Evolutionary conservation across 2,329 filamentous ascomycete genomes (phyloP), one percentile per base, ranked within the genome.

Genomic region (Metarhizium anisopliae): DNA sequence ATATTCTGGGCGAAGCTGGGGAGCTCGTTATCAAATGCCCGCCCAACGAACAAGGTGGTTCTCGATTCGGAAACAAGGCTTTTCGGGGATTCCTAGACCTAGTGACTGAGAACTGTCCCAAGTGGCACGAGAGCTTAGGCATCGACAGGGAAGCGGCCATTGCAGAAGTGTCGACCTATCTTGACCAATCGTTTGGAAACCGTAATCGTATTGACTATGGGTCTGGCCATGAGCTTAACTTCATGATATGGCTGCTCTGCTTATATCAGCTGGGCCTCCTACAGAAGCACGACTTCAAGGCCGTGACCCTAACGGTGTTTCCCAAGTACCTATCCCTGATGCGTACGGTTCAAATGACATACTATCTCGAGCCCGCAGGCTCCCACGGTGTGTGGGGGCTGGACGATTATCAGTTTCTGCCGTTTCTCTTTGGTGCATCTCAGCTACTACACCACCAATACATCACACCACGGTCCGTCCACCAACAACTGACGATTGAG

Each of bases 321-420:
- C 78, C 83, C 36, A 83, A 84, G 53, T 99, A 99, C 68, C 82
- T 99, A 50, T 73, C 77, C 52, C 78, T 97, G 55, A 96, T 97
- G 91, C 90, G 92, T 54, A 78, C 81, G 29, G 81, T 97, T 16
- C 94, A 99, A 70, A 85, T 84, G 60, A 90, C 90, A 3, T 99
- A 99, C 73, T 99, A 99, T 67, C 85, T 99, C 52, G 94, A 99
- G 67, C 94, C 94, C 2, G 94, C 94, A 0, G 94, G 94, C 14
- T 96, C 93, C 1, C 94, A 99, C 69, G 94, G 94, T 45, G 94
- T 99, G 29, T 99, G 94, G 94, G 94, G 94, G 18, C 77, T 99
- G 2, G 94, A 99, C 66, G 94, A 99, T 70, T 96, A 99, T 72
- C 92, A 95, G 62, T 99, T 99, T 72, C 76, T 96, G 1, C 94